Evolutionary conservation across 176 grass and related monocot genomes (phyloP).

Genomic region (Avena eriantha): DNA sequence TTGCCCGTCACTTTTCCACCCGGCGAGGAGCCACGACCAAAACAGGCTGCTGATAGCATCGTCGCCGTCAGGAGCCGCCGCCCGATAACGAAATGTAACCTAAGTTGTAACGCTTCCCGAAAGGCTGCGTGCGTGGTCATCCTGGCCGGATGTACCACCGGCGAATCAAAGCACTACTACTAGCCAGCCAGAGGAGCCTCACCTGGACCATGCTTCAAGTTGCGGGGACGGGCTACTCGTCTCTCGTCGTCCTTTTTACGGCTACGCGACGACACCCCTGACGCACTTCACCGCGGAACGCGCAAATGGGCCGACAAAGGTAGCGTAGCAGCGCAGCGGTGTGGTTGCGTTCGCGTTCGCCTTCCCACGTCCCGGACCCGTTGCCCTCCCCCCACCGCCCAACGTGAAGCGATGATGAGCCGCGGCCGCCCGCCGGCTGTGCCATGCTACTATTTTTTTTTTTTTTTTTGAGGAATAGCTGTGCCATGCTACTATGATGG

Average conservation of each 20-base stretch:
- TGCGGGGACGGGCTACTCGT: neutral
- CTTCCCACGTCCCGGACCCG: neutral
- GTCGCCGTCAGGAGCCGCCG: no score
- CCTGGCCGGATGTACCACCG: neutral
- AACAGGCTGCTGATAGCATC: no score
- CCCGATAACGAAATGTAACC: neutral
- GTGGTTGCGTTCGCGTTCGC: neutral
- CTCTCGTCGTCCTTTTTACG: neutral
- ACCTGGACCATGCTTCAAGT: slow-evolving; percentile 14
- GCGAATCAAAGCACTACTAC: neutral
- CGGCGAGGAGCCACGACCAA: no score
- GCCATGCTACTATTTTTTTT: neutral
- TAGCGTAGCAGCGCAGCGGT: neutral
- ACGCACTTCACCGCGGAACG: neutral
- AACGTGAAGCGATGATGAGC: neutral
- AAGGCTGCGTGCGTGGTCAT: neutral
- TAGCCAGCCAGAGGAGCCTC: neutral
- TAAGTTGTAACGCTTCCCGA: neutral
- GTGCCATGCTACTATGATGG: neutral
- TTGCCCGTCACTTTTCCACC: no score
- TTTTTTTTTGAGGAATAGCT: no score
- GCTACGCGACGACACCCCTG: neutral
- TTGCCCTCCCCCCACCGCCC: slow-evolving; percentile 16
- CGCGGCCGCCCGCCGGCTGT: slow-evolving; percentile 5
- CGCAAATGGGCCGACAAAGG: slow-evolving; percentile 49